phyloP scores from a whole-genome alignment of 2,329 filamentous ascomycete species.

The Alternaria ethzedia region DNA sequence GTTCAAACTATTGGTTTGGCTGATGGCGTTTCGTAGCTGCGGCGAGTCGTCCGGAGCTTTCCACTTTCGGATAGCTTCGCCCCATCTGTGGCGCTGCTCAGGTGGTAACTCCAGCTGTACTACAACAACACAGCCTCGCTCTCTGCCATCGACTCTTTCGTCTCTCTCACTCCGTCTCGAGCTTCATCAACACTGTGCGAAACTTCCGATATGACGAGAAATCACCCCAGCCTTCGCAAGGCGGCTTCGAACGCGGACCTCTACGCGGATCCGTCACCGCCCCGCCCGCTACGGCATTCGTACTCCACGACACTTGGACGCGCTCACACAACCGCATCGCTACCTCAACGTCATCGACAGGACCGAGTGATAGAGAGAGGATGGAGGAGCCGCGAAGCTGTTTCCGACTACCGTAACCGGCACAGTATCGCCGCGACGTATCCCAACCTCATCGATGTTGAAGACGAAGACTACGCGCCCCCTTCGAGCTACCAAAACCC shows the following conservation, averaged over 20 bases:
- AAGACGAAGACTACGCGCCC: conserved; percentile 31
- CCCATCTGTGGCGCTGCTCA: conserved; percentile 14
- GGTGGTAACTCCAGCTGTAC: conserved; percentile 6
- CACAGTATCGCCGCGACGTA: conserved; percentile 43
- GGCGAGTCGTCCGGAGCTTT: conserved; percentile 10
- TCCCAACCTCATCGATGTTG: conserved; percentile 40
- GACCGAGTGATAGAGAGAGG: conserved; percentile 21
- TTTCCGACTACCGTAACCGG: conserved; percentile 19
- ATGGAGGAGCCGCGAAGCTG: conserved; percentile 14
- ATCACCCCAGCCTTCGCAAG: conserved; percentile 45
- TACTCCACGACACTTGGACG: conserved; percentile 37
- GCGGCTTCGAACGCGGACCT: conserved; percentile 46
- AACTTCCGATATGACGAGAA: conserved; percentile 43
- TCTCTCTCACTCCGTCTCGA: background rate
- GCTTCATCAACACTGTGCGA: background rate
- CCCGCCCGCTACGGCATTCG: conserved; percentile 34
- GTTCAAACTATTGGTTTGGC: background rate
- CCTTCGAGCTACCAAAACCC: conserved; percentile 35
- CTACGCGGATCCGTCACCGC: conserved; percentile 44
- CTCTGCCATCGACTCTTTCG: background rate
- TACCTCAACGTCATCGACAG: conserved; percentile 27
- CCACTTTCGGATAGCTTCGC: conserved; percentile 16
- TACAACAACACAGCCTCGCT: conserved; percentile 4
- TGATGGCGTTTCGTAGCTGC: background rate
- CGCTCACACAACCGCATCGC: conserved; percentile 38